Base-by-base conservation (phyloP, 345 rosid genomes). In the Camelina hispida region DNA sequence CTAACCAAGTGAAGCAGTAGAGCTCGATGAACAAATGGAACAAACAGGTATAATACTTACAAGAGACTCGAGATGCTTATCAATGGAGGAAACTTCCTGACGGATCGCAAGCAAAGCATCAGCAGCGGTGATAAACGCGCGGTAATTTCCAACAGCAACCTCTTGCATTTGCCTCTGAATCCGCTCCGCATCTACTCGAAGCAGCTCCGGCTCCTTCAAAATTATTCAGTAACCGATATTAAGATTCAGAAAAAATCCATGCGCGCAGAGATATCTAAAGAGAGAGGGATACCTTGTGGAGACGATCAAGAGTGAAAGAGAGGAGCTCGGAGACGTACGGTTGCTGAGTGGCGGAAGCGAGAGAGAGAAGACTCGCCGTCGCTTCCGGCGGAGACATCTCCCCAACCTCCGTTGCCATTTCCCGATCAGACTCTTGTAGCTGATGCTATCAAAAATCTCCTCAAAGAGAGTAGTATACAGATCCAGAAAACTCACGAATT, bases 101-200 rank as follows among this genome's bases (percentile, higher is more conserved):
- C 89, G 83, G 71, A 95, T 90, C 38, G 89, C 93, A 68, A 89
- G 91, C 80, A 92, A 79, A 16, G 97, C 94, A 82, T 95, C 98
- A 4, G 98, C 88, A 38, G 99, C 98, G 9, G 94, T 85, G 58
- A 95, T 90, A 81, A 95, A 95, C 34, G 97, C 89, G 32, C 98
- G 93, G 88, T 95, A 92, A 71, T 92, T 92, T 15, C 89, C 94
- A 62, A 92, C 94, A 2, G 99, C 98, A 43, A 95, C 97, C 79
- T 90, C 99, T 82, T 90, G 99, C 99, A 90, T 95, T 83, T 95
- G 96, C 87, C 89, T 89, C 82, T 90, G 98, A 62, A 92, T 88
- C 71, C 98, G 81, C 91, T 92, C 97, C 13, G 91, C 94, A 66
- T 95, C 98, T 23, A 92, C 99, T 28, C 97, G 89, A 55, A 95